These are phyloP conservation scores for Russula olivacea DNA, from an alignment of 768 basidiomycete species.

Conservation along the genomic window DNA sequence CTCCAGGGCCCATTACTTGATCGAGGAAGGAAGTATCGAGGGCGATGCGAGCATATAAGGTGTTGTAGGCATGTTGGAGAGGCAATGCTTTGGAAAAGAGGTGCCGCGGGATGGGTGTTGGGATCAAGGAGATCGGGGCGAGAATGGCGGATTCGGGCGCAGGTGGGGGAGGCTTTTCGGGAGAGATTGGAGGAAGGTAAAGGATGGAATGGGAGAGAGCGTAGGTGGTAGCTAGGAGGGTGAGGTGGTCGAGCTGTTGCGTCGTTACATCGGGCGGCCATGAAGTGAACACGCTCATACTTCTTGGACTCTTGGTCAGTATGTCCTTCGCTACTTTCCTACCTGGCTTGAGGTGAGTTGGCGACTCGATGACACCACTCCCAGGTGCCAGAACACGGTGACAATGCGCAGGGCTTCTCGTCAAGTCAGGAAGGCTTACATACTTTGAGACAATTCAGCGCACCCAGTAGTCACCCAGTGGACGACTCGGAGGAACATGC, in stretches of 20 bases:
- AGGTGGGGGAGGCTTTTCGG: constrained; percentile 38
- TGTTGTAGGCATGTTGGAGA: constrained; percentile 76
- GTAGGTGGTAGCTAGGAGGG: constrained; percentile 67
- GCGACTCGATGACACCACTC: no score
- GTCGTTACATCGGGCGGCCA: constrained; percentile 75
- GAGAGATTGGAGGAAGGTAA: constrained; percentile 57
- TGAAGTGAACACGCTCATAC: constrained; percentile 9
- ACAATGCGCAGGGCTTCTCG: no score
- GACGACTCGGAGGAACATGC: no score
- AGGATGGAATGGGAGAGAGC: constrained; percentile 78
- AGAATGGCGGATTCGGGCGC: constrained; percentile 73
- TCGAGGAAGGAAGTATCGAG: constrained; percentile 77
- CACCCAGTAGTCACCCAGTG: no score
- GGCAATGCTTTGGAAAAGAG: constrained; percentile 60
- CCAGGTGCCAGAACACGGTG: no score
- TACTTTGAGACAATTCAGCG: no score
- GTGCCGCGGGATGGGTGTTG: constrained; percentile 73
- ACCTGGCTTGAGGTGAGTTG: no score
- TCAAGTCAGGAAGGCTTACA: no score
- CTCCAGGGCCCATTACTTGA: constrained; percentile 70
- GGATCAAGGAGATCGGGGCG: constrained; percentile 84
- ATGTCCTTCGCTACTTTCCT: no score
- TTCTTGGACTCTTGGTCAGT: neutral
- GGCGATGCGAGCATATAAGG: constrained; percentile 79
- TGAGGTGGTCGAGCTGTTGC: constrained; percentile 52